Evolutionary conservation across 257 asterid species (phyloP).

Genomic region (Scutellaria barbata): DNA sequence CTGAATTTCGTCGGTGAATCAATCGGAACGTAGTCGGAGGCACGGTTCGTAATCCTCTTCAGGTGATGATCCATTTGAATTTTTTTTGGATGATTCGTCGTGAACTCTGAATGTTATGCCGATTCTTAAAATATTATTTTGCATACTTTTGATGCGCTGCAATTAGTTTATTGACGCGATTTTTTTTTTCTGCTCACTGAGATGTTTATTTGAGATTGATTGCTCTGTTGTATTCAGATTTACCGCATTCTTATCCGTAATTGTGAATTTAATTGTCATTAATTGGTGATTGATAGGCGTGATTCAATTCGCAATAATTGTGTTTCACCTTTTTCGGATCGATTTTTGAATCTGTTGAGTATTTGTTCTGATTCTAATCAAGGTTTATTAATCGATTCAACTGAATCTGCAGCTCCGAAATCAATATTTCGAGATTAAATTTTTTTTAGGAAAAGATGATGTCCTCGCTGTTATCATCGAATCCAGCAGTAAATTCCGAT

Average conservation of each 20-base stretch:
- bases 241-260: neutral
- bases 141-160: neutral
- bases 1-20: slow-evolving; percentile 26
- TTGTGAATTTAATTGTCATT: slow-evolving; percentile 18
- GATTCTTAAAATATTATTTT: neutral
- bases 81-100: neutral
- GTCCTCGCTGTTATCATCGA: slow-evolving; percentile 49
- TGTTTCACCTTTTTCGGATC: slow-evolving; percentile 30
- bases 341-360: slow-evolving; percentile 32
- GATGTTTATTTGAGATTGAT: neutral
- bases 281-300: slow-evolving; percentile 1
- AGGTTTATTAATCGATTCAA: slow-evolving; percentile 27
- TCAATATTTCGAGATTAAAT: neutral
- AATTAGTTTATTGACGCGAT: neutral
- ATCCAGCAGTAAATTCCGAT: slow-evolving; percentile 58
- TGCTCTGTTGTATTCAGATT: slow-evolving; percentile 23
- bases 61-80: slow-evolving; percentile 36
- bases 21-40: slow-evolving; percentile 11
- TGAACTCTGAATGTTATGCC: neutral
- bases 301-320: slow-evolving; percentile 14
- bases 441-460: slow-evolving; percentile 38
- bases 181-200: slow-evolving; percentile 4
- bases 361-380: slow-evolving; percentile 39
- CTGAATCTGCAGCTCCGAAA: slow-evolving; percentile 54
- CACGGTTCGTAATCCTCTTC: slow-evolving; percentile 24